Base-by-base conservation (phyloP, 345 rosid species). In the Eucalyptus cladocalyx region DNA sequence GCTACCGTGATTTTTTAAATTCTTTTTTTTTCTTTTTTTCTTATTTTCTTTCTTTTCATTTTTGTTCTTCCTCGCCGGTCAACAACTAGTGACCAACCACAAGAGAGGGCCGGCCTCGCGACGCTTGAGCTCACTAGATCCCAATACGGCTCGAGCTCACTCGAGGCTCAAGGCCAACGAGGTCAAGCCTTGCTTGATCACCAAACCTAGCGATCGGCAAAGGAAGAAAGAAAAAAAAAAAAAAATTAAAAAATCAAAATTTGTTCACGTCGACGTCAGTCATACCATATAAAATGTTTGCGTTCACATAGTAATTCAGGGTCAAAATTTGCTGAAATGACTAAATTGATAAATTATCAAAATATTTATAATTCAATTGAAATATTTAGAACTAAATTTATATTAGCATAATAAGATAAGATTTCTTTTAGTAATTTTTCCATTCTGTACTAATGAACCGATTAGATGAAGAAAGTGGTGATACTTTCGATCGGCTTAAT, bases 41-140 rank as follows among this genome's bases (percentile, higher is more conserved):
- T 24, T 56, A 0, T 56, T 56, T 24, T 56, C 13, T 56, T 56
- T 10, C 14, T 24, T 9, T 23, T 9, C 62, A 21, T 53, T 53
- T 53, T 21, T 53, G 11, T 53, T 53, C 26, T 53, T 21, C 5
- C 58, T 53, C 11, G 0, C 1, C 10, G 2, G 11, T 53, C 5
- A 0, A 53, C 11, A 0, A 53, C 0, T 0, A 0, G 24, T 53
- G 30, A 56, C 6, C 6, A 0, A 26, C 13, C 62, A 56, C 13
- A 56, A 26, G 14, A 56, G 30, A 24, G 62, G 62, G 62, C 3
- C 3, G 6, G 3, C 62, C 58, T 53, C 11, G 0, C 5, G 2
- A 53, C 1, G 5, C 58, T 21, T 53, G 58, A 53, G 58, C 58
- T 53, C 58, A 53, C 58, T 1, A 19, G 10, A 53, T 19, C 11